Conservation (phyloP, 352 stramenopile species). For the Phytophthora vignae region DNA sequence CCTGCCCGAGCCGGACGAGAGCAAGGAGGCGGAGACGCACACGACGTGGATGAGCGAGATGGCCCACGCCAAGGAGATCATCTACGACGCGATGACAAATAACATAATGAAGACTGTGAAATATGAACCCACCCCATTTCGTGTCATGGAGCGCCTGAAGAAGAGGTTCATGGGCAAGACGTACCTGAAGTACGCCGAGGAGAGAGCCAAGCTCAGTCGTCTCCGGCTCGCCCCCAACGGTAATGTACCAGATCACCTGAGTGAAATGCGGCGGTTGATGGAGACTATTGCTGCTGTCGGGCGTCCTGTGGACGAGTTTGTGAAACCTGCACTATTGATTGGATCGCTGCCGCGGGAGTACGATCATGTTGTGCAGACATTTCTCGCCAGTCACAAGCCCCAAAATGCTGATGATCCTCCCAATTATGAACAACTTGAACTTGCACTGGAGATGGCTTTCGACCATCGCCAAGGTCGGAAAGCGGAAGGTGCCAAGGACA, state of each 20-base stretch:
- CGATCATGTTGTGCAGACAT: constrained; percentile 16
- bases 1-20: too few species aligned
- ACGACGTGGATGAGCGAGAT: too few species aligned
- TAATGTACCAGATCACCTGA: constrained; percentile 4
- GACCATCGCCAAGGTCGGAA: constrained; percentile 8
- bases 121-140: background rate
- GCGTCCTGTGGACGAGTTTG: constrained; percentile 6
- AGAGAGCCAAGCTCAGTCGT: too few species aligned
- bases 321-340: constrained; percentile 6
- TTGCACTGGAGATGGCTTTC: constrained; percentile 7
- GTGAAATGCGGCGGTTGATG: constrained; percentile 9
- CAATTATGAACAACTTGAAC: constrained; percentile 16
- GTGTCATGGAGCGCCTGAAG: too few species aligned
- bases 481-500: background rate
- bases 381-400: constrained; percentile 2
- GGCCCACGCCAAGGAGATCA: too few species aligned
- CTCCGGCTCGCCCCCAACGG: too few species aligned
- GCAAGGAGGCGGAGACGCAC: too few species aligned
- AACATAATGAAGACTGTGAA: background rate
- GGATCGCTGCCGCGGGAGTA: constrained; percentile 4
- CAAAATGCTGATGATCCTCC: constrained; percentile 2
- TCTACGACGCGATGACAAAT: background rate
- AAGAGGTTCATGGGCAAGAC: too few species aligned
- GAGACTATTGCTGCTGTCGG: constrained; percentile 6
- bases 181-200: too few species aligned